These are phyloP conservation scores for Pyrenophora tritici-repentis DNA, from an alignment of 2,329 filamentous ascomycete species.

Conservation along the genomic window DNA sequence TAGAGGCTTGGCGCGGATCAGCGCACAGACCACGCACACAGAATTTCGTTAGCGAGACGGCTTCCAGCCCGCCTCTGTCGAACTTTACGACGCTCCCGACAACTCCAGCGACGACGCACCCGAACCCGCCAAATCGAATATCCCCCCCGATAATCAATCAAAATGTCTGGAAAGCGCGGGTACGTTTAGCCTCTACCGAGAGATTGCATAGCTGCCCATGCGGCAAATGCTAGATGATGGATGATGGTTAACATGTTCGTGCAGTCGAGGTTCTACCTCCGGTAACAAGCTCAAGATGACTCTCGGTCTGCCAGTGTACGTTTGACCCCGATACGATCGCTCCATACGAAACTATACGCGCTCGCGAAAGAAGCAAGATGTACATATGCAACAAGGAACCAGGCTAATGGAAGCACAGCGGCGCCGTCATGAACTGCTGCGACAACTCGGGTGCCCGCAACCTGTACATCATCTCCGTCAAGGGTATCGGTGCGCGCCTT, in stretches of 20 bases:
- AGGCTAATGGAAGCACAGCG: slow-evolving; percentile 61
- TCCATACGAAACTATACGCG: slow-evolving; percentile 4
- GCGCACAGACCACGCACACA: slow-evolving; percentile 10
- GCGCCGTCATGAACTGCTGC: slow-evolving; percentile 99
- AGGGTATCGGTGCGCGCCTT: slow-evolving; percentile 95
- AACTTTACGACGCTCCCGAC: slow-evolving; percentile 16
- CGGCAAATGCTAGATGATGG: not conserved
- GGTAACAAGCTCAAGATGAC: slow-evolving; percentile 99
- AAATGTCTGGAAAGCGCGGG: slow-evolving; percentile 24
- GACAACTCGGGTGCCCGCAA: slow-evolving; percentile 99
- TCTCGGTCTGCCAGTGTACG: slow-evolving; percentile 99
- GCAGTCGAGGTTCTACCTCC: slow-evolving; percentile 80
- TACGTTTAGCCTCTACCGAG: slow-evolving; percentile 5
- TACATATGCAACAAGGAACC: slow-evolving; percentile 17
- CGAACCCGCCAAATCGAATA: slow-evolving; percentile 17
- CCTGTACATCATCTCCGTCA: slow-evolving; percentile 99
- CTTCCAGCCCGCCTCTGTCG: slow-evolving; percentile 6
- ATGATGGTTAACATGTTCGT: slow-evolving; percentile 29
- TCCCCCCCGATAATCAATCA: slow-evolving; percentile 18
- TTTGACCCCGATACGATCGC: slow-evolving; percentile 44
- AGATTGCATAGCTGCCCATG: not conserved
- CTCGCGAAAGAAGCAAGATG: slow-evolving; percentile 10
- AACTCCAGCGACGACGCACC: slow-evolving; percentile 22
- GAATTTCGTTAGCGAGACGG: slow-evolving; percentile 11
- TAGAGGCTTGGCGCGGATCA: not conserved